Evolutionary conservation across 2,329 filamentous ascomycete species (phyloP).

Genomic region (Diplodia seriata): DNA sequence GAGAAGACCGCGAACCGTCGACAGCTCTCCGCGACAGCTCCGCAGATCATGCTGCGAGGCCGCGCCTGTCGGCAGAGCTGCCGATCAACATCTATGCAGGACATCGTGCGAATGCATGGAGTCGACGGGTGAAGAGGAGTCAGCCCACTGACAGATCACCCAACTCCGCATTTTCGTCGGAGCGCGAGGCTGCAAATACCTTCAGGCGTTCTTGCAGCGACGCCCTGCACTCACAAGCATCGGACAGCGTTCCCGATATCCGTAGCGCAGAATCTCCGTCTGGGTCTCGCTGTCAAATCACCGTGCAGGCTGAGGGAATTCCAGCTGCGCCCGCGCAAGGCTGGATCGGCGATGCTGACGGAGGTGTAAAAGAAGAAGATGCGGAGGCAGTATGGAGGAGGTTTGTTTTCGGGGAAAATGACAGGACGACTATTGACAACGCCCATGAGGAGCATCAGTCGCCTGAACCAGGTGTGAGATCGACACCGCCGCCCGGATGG

Average conservation of each 20-base stretch:
- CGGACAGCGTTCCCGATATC: slow-evolving; percentile 17
- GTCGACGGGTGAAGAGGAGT: slow-evolving; percentile 6
- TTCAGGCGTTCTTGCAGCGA: slow-evolving; percentile 5
- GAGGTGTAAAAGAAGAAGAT: slow-evolving; percentile 16
- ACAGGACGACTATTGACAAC: slow-evolving; percentile 14
- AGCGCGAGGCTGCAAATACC: slow-evolving; percentile 9
- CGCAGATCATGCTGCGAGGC: slow-evolving; percentile 21
- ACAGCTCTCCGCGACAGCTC: slow-evolving; percentile 4
- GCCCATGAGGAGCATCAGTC: slow-evolving; percentile 15
- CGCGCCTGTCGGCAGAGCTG: slow-evolving; percentile 15
- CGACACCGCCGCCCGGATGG: slow-evolving; percentile 2
- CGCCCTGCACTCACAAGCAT: slow-evolving; percentile 24
- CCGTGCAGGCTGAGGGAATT: neutral
- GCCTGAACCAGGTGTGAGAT: slow-evolving; percentile 26
- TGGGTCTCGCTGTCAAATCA: slow-evolving; percentile 14
- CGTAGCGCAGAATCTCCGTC: neutral
- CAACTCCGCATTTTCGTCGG: slow-evolving; percentile 5
- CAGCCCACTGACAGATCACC: slow-evolving; percentile 16
- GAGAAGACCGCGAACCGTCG: slow-evolving; percentile 10
- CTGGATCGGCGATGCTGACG: slow-evolving; percentile 27
- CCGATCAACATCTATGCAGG: slow-evolving; percentile 23
- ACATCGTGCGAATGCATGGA: slow-evolving; percentile 2
- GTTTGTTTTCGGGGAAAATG: slow-evolving; percentile 43
- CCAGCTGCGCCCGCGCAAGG: slow-evolving; percentile 15
- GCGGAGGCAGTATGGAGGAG: slow-evolving; percentile 44